phyloP scores from a whole-genome alignment of 495 filamentous ascomycete species.

The Neurospora sublineolata region DNA sequence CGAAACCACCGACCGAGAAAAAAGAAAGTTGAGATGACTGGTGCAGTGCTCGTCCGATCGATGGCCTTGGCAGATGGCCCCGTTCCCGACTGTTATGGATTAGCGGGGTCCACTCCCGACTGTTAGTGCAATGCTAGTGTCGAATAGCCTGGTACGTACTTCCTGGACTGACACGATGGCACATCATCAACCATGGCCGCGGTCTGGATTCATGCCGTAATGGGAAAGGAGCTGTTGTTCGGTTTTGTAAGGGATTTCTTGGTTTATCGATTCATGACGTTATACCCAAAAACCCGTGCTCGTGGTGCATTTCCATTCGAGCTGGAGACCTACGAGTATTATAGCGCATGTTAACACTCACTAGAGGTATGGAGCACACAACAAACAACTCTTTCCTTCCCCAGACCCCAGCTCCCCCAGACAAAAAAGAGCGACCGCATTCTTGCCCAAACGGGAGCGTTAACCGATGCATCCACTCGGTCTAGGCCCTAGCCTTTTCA shows the following conservation, averaged over 20 bases:
- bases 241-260: too few relatives aligned
- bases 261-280: neutral
- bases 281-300: neutral
- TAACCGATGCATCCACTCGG: neutral
- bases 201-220: neutral
- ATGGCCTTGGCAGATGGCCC: neutral
- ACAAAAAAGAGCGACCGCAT: neutral
- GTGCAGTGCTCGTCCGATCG: neutral
- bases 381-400: neutral
- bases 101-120: neutral
- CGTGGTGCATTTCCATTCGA: neutral
- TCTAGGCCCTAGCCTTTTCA: neutral
- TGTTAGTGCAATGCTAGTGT: neutral
- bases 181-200: neutral
- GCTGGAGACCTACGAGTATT: too few relatives aligned
- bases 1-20: neutral
- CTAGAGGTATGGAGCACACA: neutral
- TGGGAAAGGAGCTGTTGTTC: neutral
- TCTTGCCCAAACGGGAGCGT: neutral
- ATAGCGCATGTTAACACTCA: neutral
- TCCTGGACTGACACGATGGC: neutral
- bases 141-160: neutral
- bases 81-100: neutral
- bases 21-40: neutral
- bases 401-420: neutral